Percentiles rank a stretch among this genome's conserved stretches.
These are phyloP conservation scores for Amanita subjunquillea DNA, from an alignment of 768 basidiomycete species.

Conservation along the genomic window DNA sequence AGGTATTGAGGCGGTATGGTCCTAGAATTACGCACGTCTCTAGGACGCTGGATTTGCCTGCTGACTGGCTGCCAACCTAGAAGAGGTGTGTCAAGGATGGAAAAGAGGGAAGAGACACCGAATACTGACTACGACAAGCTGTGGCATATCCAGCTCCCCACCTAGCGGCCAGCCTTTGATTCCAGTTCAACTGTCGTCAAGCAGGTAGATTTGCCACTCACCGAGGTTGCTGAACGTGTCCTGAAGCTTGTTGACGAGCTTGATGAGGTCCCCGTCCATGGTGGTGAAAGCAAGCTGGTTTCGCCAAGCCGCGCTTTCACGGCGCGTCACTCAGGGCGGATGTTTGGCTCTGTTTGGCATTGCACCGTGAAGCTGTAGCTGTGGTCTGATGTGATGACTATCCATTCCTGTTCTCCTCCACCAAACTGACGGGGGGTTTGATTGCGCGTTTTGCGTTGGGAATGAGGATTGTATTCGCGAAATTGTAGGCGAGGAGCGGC, in stretches of 20 bases:
- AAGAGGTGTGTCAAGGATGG: conserved; percentile 5
- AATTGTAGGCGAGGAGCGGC: too few relatives aligned
- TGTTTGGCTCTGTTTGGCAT: too few relatives aligned
- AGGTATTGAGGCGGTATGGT: neutral
- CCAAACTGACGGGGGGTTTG: too few relatives aligned
- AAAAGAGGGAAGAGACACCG: neutral
- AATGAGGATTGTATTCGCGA: too few relatives aligned
- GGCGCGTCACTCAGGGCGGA: too few relatives aligned
- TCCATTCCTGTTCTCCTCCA: too few relatives aligned
- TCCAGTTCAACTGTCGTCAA: conserved; percentile 9
- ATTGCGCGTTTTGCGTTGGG: too few relatives aligned
- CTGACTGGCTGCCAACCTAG: conserved; percentile 93
- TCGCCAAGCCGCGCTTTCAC: too few relatives aligned
- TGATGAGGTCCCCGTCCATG: conserved; percentile 94
- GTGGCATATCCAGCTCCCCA: conserved; percentile 89
- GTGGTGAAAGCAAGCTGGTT: conserved; percentile 1
- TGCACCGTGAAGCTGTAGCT: too few relatives aligned
- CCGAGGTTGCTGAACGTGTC: conserved; percentile 86
- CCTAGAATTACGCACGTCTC: conserved; percentile 65
- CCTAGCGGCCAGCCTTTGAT: conserved; percentile 30
- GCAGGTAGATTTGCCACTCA: conserved; percentile 23
- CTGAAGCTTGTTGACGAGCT: conserved; percentile 91
- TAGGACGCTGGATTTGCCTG: conserved; percentile 92
- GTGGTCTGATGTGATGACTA: too few relatives aligned
- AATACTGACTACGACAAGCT: conserved; percentile 71